Conservation (phyloP, 2,329 filamentous ascomycete species). For the Botrytis deweyae region DNA sequence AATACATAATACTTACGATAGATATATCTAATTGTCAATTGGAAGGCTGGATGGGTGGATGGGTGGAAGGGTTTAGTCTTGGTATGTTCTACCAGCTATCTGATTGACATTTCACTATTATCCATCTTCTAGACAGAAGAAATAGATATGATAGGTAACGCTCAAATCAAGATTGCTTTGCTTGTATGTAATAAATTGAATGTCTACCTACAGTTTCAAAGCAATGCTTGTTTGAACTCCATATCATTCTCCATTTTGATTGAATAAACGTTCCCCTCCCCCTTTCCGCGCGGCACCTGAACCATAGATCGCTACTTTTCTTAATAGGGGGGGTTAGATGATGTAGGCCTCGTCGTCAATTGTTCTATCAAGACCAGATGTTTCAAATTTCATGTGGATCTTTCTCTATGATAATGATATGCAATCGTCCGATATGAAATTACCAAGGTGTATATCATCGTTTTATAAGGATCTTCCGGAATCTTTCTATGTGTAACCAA, state of each 20-base stretch:
- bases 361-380: background rate
- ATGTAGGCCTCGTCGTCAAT: background rate
- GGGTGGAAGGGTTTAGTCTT: too few species aligned
- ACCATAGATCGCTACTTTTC: background rate
- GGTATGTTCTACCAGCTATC: background rate
- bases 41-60: background rate
- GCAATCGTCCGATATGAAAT: background rate
- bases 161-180: background rate
- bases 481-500: background rate
- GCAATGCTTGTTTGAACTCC: slow-evolving; percentile 7
- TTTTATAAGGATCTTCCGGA: background rate
- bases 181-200: background rate
- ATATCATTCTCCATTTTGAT: background rate
- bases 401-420: background rate
- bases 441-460: background rate
- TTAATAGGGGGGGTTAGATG: background rate
- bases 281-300: slow-evolving; percentile 7
- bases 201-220: background rate
- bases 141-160: background rate
- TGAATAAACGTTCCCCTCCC: background rate
- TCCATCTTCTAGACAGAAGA: background rate
- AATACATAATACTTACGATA: background rate
- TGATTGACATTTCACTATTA: background rate
- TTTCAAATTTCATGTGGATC: background rate
- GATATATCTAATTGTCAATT: background rate